Conservation (phyloP, 306 rosid genomes). For the Cyclanthera cordifolia region DNA sequence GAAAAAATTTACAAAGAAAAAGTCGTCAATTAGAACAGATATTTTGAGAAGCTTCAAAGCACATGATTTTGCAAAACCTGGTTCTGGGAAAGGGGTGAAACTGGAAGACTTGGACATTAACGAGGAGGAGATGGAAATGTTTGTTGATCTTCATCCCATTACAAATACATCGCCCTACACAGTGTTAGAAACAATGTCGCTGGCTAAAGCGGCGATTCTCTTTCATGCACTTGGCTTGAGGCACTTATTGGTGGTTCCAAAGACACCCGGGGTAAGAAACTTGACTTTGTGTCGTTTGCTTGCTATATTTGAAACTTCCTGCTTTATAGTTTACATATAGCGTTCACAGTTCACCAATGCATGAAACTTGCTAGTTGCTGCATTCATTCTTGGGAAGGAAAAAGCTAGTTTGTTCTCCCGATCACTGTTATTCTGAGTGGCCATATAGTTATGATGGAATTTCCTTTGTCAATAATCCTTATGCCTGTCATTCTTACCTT, state of each 20-base stretch:
- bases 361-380: not conserved
- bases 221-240: conserved; percentile 62
- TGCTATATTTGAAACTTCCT: not conserved
- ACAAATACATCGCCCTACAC: conserved; percentile 54
- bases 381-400: not conserved
- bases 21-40: conserved; percentile 18
- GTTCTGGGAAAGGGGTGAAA: conserved; percentile 71
- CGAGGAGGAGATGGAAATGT: conserved; percentile 62
- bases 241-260: conserved; percentile 60
- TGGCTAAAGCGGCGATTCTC: conserved; percentile 58
- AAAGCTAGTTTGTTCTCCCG: not conserved
- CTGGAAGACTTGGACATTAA: conserved; percentile 52
- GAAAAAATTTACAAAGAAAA: conserved; percentile 41
- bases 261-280: conserved; percentile 49
- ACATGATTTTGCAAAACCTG: conserved; percentile 68
- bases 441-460: not conserved
- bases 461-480: not conserved
- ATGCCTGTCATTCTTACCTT: not conserved
- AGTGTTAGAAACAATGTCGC: conserved; percentile 57
- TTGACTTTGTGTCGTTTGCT: not conserved
- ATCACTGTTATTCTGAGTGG: not conserved
- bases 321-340: too few relatives aligned
- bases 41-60: conserved; percentile 29
- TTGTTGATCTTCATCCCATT: conserved; percentile 59
- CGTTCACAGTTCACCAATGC: too few relatives aligned